Evolutionary conservation across 2,329 filamentous ascomycete species (phyloP), one percentile per base, ranked within the genome.

Genomic region (Epichloe typhina): DNA sequence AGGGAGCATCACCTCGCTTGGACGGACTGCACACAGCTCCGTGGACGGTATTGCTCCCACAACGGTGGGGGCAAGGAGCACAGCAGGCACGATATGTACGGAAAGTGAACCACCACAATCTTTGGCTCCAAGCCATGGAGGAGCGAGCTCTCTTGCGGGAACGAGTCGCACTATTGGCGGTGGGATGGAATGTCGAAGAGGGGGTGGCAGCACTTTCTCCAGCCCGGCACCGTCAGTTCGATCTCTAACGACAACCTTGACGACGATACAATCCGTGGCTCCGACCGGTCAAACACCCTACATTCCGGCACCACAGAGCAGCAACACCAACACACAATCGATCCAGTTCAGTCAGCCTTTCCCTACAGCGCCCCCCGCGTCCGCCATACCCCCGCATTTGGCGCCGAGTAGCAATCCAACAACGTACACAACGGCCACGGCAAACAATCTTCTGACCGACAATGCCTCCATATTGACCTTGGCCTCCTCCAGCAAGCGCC

Each of bases 391-490:
- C 3, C 72, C 83, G 3, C 84, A 89, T 65, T 72, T 87, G 31
- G 77, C 73, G 1, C 79, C 80, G 9, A 62, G 60, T 52, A 62
- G 69, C 53, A 76, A 82, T 58, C 84, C 84, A 2, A 78, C 81
- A 5, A 90, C 85, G 0, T 91, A 91, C 65, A 78, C 75, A 47
- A 79, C 77, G n/a, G 86, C 86, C 2, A 91, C 85, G 0, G 86
- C 87, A 49, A 89, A 90, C 66, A 88, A 87, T 59, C 75, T 91
- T 5, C 72, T 91, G 36, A 88, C 85, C 1, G 88, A 94, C 64
- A 88, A 94, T 62, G 88, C 88, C 21, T 91, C 86, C 26, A 90
- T 94, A 57, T 69, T 94, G 53, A 94, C 88, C 0, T 74, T 94
- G 13, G 88, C 88, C 2, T 91, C 86, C 4, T 90, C 86, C 0